These are phyloP conservation scores for Leptographium wingfieldii DNA, from an alignment of 2,329 filamentous ascomycete species.

Conservation along the genomic window DNA sequence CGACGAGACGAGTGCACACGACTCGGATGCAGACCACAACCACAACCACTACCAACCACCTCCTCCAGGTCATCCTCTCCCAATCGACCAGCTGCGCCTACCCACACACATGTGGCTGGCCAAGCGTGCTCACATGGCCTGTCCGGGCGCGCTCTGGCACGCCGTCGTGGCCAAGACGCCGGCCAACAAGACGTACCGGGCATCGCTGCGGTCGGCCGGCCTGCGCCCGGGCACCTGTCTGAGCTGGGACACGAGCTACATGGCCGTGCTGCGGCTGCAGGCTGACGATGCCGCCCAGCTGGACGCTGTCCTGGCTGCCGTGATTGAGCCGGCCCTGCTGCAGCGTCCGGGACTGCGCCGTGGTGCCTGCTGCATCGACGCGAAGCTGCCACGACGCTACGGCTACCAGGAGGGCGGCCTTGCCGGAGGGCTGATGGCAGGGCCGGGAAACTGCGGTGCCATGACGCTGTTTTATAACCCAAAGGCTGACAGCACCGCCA, in stretches of 20 bases:
- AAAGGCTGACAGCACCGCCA: background rate
- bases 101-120: conserved; percentile 92
- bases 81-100: conserved; percentile 82
- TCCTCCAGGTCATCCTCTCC: conserved; percentile 62
- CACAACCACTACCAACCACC: conserved; percentile 15
- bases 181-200: conserved; percentile 78
- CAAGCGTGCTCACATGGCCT: conserved; percentile 80
- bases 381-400: conserved; percentile 9
- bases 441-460: conserved; percentile 11
- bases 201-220: conserved; percentile 69
- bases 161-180: conserved; percentile 78
- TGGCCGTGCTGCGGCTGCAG: conserved; percentile 70
- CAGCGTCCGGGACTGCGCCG: background rate
- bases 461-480: conserved; percentile 8
- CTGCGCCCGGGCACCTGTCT: conserved; percentile 54
- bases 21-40: background rate
- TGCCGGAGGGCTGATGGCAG: background rate
- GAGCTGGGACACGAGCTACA: conserved; percentile 90
- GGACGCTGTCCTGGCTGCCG: conserved; percentile 4
- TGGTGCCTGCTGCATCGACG: conserved; percentile 8
- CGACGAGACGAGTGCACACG: no score
- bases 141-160: conserved; percentile 72
- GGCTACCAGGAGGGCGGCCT: conserved; percentile 6
- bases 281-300: conserved; percentile 28
- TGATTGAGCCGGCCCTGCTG: conserved; percentile 8